phyloP scores from a whole-genome alignment of 257 asterid species.

The Salvia rosmarinus region DNA sequence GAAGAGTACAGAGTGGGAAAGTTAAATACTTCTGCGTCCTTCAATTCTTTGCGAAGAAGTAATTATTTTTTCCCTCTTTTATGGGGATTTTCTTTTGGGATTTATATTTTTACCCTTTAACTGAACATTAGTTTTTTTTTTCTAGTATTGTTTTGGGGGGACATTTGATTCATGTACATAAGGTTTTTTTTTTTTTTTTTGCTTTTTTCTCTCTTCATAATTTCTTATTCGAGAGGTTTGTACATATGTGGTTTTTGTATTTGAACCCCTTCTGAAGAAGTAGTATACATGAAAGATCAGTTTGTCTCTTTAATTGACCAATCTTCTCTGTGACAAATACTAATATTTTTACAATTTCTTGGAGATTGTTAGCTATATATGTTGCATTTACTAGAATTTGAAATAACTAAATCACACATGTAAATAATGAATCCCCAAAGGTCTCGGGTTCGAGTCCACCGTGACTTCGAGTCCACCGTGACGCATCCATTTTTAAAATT shows the following conservation, averaged over 20 bases:
- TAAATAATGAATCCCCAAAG: not conserved
- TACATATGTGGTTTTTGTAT: constrained; percentile 9
- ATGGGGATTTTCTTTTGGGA: not conserved
- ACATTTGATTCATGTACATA: constrained; percentile 17
- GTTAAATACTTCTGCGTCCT: constrained; percentile 23
- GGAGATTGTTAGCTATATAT: not conserved
- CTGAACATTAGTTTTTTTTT: not conserved
- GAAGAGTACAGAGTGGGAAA: constrained; percentile 23
- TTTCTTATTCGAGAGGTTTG: constrained; percentile 12
- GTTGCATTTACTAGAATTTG: not conserved
- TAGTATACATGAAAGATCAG: not conserved
- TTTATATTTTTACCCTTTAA: not conserved
- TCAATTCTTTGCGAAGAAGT: constrained; percentile 30
- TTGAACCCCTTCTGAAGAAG: constrained; percentile 15
- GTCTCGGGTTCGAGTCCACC: too few relatives aligned
- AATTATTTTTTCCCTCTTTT: constrained; percentile 2
- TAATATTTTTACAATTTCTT: not conserved
- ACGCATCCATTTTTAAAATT: too few relatives aligned
- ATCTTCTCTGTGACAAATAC: not conserved
- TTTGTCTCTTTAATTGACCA: constrained; percentile 16
- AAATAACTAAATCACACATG: not conserved
- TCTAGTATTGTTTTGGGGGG: not conserved
- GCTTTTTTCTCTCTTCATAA: not conserved
- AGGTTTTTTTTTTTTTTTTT: not conserved
- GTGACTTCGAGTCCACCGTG: too few relatives aligned